Base-by-base conservation (phyloP, 495 filamentous ascomycete genomes). In the Penicillium chermesinum region DNA sequence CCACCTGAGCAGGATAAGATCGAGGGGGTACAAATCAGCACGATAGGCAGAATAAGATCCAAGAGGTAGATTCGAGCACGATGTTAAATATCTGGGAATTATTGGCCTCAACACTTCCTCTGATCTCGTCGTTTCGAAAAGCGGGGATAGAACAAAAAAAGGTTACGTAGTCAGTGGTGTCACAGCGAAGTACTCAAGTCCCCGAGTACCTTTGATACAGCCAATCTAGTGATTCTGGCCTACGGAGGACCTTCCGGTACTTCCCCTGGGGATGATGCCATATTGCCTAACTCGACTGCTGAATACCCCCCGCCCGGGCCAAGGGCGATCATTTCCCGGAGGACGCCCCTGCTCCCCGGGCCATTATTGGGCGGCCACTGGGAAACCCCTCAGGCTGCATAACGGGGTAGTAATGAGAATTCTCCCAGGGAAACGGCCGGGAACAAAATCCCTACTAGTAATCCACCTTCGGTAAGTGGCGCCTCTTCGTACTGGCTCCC, bases 241-340 rank as follows among this genome's bases (percentile, higher is more conserved):
- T 30, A 30, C 25, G 5, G 4, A 30, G 5, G 48, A 47, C 42
- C 50, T 48, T 50, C 39, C 47, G 27, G 54, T 57, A 54, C 51
- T 41, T 48, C 38, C 19, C 34, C 44, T 54, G 18, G 18, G 36
- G 27, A 33, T 52, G 33, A 53, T 44, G 41, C 25, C 34, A 48
- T 46, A n/a, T n/a, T 30, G 25, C 25, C 25, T 30, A 30, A 30
- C 4, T 30, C 10, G 7, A 38, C 44, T 33, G 21, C 33, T 36
- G 20, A 32, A 33, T 38, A 30, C 39, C 17, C 50, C 25, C 10
- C 13, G 14, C 44, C 27, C 33, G 13, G 39, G n/a, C n/a, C 18
- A 44, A 35, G 13, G 39, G n/a, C n/a, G 30, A 44, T 25, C 41
- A 20, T 19, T 32, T 18, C 39, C 44, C 35, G 38, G 32, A 33